Percentiles rank a stretch among this genome's conserved stretches.
phyloP scores from a whole-genome alignment of 2,329 filamentous ascomycete species.

The Pseudogymnoascus sp. region DNA sequence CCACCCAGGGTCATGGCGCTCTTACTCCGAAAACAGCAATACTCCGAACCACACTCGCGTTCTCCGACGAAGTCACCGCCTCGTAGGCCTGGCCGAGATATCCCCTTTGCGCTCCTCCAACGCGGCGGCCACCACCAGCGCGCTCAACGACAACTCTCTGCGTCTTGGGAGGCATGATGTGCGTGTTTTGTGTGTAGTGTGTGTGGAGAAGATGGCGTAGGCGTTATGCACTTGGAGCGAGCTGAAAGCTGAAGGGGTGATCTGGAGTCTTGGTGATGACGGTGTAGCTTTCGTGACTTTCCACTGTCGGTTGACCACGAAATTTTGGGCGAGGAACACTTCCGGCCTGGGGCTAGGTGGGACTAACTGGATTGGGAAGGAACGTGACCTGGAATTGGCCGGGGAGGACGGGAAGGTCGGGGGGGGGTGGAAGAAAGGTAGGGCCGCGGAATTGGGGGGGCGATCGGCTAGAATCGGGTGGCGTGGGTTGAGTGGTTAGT shows the following conservation, averaged over 20 bases:
- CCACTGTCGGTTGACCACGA: not conserved
- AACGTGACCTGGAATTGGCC: not conserved
- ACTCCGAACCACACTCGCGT: slow-evolving; percentile 60
- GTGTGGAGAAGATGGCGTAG: not conserved
- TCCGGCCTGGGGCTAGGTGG: not conserved
- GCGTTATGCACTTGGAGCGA: not conserved
- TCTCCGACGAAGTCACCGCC: slow-evolving; percentile 57
- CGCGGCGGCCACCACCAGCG: slow-evolving; percentile 32
- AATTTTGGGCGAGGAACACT: slow-evolving; percentile 3
- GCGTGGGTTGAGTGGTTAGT: not conserved
- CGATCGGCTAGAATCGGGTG: not conserved
- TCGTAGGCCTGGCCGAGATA: slow-evolving; percentile 52
- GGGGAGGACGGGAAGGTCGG: not conserved
- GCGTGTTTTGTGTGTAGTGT: not conserved
- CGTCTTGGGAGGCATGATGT: slow-evolving; percentile 56
- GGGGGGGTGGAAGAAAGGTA: not conserved
- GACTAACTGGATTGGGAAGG: not conserved
- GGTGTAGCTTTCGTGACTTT: not conserved
- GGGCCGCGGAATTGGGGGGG: not conserved
- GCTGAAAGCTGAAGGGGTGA: not conserved
- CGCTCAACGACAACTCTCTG: slow-evolving; percentile 45
- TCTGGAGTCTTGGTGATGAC: not conserved
- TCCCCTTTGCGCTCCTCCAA: slow-evolving; percentile 36
- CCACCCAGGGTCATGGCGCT: not conserved
- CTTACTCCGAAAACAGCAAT: slow-evolving; percentile 61